Percentiles rank a stretch among this genome's conserved stretches.
Evolutionary conservation across 2,329 filamentous ascomycete species (phyloP).

Genomic region (Cordyceps farinosa): DNA sequence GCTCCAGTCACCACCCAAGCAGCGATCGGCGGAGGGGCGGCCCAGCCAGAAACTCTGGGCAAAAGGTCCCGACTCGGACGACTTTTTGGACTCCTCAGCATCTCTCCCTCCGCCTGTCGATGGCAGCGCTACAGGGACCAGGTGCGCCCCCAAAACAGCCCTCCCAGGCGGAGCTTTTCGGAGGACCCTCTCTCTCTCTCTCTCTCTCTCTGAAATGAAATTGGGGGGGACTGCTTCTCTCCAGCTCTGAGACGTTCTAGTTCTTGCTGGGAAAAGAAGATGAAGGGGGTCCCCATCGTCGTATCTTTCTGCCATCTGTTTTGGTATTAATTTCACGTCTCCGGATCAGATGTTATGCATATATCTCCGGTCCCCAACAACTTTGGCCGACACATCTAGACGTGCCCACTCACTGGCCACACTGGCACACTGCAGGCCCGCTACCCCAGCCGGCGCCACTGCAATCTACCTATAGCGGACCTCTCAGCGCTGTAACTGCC

Average conservation of each 20-base stretch:
- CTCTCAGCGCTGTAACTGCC: too few species aligned
- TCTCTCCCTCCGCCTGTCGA: background rate
- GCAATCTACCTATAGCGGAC: too few species aligned
- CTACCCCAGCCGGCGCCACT: too few species aligned
- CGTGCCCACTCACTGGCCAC: too few species aligned
- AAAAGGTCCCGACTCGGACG: background rate
- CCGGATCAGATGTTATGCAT: background rate
- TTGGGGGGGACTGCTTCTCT: background rate
- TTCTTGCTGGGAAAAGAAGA: background rate
- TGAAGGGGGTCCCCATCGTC: background rate
- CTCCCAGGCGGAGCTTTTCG: background rate
- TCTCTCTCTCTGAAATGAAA: background rate
- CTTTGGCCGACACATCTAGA: too few species aligned
- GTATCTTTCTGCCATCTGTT: background rate
- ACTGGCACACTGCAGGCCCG: too few species aligned
- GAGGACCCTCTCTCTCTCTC: background rate
- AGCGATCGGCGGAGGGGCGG: slow-evolving; percentile 9
- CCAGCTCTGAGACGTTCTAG: background rate
- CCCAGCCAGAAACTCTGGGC: background rate
- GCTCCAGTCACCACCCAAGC: background rate
- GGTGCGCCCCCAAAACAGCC: background rate
- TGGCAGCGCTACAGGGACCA: background rate
- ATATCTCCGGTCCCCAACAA: background rate
- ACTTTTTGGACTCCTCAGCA: background rate
- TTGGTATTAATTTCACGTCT: background rate